Evolutionary conservation across 139 green algal genomes (phyloP), one percentile per base, ranked within the genome.

Genomic region (Volvox reticuliferus): DNA sequence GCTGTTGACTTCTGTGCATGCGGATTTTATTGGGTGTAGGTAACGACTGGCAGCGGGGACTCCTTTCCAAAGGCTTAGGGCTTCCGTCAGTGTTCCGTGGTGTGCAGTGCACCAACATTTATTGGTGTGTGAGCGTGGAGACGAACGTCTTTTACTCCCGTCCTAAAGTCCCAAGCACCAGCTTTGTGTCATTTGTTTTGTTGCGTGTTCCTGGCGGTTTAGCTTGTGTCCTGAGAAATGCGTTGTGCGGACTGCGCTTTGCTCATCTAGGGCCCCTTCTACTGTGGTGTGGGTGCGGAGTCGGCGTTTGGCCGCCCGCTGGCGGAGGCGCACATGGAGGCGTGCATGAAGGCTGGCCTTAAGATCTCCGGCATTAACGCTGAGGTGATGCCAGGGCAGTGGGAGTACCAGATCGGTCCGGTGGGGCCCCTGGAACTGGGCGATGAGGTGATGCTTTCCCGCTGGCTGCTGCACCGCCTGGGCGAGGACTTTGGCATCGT

Each of bases 361-460:
- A 95, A 91, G 91, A 97, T 98, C 95, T 95, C 83, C 20, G 97
- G 97, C 90, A 98, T 98, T 92, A 99, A 99, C 93, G 93, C 97
- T 71, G 97, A 99, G 96, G 94, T 99, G 37, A 97, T 99, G 97
- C 97, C 97, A 71, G 97, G 97, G 36, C 97, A 99, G 95, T 99
- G 97, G 97, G 97, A 99, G 96, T 99, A 96, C 97, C 97, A 99
- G 96, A 97, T 99, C 44, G 97, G 97, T 67, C 97, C 97, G 55
- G 94, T 96, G 26, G 96, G 96, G 76, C 94, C 97, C 44, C 94
- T 98, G 88, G 97, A 97, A 69, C 84, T 98, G 50, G 96, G 96
- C 69, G 97, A 99, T 87, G 92, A 97, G 95, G 95, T 98, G 26
- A 96, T 97, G 94, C 82, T 98, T 13, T 92, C 96, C 9, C 95